These are phyloP conservation scores for Fusarium hainanense DNA, from an alignment of 2,329 filamentous ascomycete species.

Conservation along the genomic window DNA sequence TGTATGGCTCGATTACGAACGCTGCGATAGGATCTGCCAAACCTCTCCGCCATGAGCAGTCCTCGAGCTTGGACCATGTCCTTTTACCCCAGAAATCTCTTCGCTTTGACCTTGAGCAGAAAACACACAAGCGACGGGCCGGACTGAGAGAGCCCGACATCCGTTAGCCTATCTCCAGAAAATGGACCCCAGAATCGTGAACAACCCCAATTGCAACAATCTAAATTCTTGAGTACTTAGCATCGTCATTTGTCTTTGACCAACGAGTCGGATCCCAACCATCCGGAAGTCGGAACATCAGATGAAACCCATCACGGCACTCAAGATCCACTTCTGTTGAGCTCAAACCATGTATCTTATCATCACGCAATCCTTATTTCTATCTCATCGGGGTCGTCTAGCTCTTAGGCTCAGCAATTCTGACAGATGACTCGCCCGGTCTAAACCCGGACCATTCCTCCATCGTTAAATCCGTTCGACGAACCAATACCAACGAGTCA, in stretches of 20 bases:
- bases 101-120: not conserved
- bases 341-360: not conserved
- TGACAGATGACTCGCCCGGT: not conserved
- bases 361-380: not conserved
- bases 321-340: not conserved
- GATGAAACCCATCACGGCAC: not conserved
- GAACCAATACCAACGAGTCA: constrained; percentile 1
- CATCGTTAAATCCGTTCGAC: not conserved
- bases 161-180: too few relatives aligned
- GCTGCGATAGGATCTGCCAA: too few relatives aligned
- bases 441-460: not conserved
- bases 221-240: not conserved
- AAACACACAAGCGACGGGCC: not conserved
- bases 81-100: not conserved
- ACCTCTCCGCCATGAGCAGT: not conserved
- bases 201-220: not conserved
- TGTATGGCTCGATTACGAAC: not conserved
- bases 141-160: not conserved
- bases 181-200: not conserved
- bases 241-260: not conserved
- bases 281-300: not conserved
- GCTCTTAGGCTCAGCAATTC: not conserved
- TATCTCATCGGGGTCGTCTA: not conserved
- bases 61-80: not conserved
- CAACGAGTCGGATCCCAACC: not conserved